These are phyloP conservation scores for Neodidymelliopsis sp. DNA, from an alignment of 2,329 filamentous ascomycete species.

Conservation along the genomic window DNA sequence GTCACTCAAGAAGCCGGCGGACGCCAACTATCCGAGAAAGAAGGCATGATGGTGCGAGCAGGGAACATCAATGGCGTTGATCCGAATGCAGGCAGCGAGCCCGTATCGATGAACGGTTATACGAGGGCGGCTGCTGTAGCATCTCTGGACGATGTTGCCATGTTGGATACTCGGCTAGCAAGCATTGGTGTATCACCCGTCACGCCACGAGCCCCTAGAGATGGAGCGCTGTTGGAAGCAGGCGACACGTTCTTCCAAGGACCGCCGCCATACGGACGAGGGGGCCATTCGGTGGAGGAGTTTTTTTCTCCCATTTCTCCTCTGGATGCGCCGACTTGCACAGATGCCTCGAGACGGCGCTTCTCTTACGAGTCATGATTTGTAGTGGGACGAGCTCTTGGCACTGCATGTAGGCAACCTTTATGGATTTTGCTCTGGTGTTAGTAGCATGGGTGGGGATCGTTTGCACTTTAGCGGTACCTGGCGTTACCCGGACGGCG, in stretches of 20 bases:
- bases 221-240: conserved; percentile 43
- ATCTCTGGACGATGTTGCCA: conserved; percentile 30
- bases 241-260: conserved; percentile 44
- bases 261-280: conserved; percentile 32
- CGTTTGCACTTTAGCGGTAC: conserved; percentile 2
- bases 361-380: conserved; percentile 51
- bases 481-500: conserved; percentile 1
- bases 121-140: conserved; percentile 7
- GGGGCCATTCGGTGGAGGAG: conserved; percentile 37
- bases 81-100: conserved; percentile 26
- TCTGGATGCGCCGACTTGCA: conserved; percentile 32
- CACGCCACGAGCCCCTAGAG: conserved; percentile 42
- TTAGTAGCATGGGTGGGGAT: conserved; percentile 2
- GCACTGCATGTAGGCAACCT: no score
- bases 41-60: conserved; percentile 56
- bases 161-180: conserved; percentile 37
- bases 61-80: conserved; percentile 56
- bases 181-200: conserved; percentile 34
- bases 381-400: no score
- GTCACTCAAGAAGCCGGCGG: conserved; percentile 60
- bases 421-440: not conserved
- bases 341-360: conserved; percentile 40
- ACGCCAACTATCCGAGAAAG: conserved; percentile 57
- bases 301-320: conserved; percentile 46
- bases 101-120: conserved; percentile 8